Evolutionary conservation across 768 basidiomycete genomes (phyloP).

Genomic region (Amanita inopinata): DNA sequence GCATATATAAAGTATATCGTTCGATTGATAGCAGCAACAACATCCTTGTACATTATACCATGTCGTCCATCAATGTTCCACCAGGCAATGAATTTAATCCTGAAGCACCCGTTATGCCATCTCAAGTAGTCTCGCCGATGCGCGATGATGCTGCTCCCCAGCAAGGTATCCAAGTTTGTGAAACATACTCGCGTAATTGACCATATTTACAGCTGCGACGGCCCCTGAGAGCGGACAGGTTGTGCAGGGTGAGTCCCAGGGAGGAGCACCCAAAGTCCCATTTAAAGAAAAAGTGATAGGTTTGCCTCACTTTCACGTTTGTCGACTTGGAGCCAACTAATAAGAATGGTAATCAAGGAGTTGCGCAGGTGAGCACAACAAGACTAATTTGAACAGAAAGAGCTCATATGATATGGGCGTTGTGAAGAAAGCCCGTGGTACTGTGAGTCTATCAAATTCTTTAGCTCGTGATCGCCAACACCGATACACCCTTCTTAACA

Average conservation of each 20-base stretch:
- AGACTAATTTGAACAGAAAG: not conserved
- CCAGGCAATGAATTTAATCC: no score
- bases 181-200: not conserved
- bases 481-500: not conserved
- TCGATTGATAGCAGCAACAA: constrained; percentile 10
- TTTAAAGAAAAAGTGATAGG: constrained; percentile 56
- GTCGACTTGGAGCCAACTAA: no score
- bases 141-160: constrained; percentile 1
- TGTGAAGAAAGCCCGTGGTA: constrained; percentile 33
- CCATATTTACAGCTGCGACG: not conserved
- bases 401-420: not conserved
- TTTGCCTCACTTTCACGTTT: constrained; percentile 16
- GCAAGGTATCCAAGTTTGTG: not conserved
- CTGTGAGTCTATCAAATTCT: constrained; percentile 19
- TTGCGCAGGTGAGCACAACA: constrained; percentile 21
- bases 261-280: constrained; percentile 23
- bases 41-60: constrained; percentile 11
- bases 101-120: not conserved
- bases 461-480: not conserved
- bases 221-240: not conserved
- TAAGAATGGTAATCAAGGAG: no score
- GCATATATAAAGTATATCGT: not conserved
- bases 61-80: not conserved
- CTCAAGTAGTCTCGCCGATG: not conserved
- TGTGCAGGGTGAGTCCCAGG: constrained; percentile 1